A percentile compares a stretch with the other conserved stretches of the same genome.
phyloP scores from a whole-genome alignment of 208 protist genomes.

The Wallacemonas sp. region DNA sequence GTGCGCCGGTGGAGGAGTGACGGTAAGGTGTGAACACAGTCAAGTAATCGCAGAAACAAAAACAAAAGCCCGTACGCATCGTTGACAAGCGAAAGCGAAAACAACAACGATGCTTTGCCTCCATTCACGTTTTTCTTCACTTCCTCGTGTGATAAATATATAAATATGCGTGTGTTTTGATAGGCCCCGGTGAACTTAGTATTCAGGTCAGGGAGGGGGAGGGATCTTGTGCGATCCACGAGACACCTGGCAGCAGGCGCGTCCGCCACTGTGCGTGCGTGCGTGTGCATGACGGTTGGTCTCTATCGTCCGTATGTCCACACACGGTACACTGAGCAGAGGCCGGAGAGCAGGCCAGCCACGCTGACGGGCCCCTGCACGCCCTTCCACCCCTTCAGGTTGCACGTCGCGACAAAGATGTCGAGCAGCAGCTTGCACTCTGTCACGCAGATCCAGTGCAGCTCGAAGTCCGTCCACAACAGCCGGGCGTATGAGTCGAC shows the following conservation, averaged over 20 bases:
- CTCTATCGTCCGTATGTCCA: conserved; percentile 88
- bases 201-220: too few species aligned
- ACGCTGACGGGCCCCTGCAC: conserved; percentile 70
- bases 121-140: too few species aligned
- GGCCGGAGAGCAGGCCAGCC: conserved; percentile 78
- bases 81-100: neutral
- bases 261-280: neutral
- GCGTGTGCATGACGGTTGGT: neutral
- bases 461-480: conserved; percentile 89
- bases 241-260: too few species aligned
- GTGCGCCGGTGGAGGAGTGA: neutral
- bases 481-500: conserved; percentile 82
- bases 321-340: conserved; percentile 90
- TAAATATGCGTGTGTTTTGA: too few species aligned
- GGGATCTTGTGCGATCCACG: too few species aligned
- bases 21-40: too few species aligned
- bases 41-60: neutral
- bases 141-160: too few species aligned
- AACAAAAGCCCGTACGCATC: neutral
- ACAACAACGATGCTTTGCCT: neutral
- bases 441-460: conserved; percentile 91
- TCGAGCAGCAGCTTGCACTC: conserved; percentile 87
- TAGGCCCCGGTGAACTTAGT: too few species aligned
- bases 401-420: conserved; percentile 82
- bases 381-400: conserved; percentile 57